Conservation (phyloP, 306 rosid species). For the Vachellia collinsii region DNA sequence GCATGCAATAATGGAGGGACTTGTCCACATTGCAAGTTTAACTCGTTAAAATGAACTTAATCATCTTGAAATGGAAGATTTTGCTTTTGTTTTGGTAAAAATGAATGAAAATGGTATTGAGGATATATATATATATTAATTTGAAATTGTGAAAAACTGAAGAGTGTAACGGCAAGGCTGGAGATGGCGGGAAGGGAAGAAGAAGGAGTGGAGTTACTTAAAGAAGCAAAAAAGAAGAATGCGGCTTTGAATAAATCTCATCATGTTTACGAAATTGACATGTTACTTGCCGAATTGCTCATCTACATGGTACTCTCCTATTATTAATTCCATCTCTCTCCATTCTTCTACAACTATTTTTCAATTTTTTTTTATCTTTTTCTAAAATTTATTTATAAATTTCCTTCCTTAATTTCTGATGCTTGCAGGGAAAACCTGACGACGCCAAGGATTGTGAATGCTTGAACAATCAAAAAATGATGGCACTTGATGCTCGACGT, state of each 20-base stretch:
- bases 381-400: neutral
- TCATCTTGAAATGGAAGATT: neutral
- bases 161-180: slow-evolving; percentile 45
- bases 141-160: neutral
- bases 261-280: slow-evolving; percentile 56
- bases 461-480: slow-evolving; percentile 34
- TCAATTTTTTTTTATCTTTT: neutral
- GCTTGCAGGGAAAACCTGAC: slow-evolving; percentile 41
- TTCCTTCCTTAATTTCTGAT: neutral
- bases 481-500: slow-evolving; percentile 58
- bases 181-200: slow-evolving; percentile 63
- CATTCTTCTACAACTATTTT: neutral
- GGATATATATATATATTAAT: neutral
- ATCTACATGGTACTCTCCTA: slow-evolving; percentile 47
- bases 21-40: neutral
- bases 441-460: slow-evolving; percentile 34
- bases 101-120: too few relatives aligned
- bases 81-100: neutral
- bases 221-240: slow-evolving; percentile 20
- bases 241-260: neutral
- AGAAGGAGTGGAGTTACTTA: slow-evolving; percentile 33
- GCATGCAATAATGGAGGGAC: neutral
- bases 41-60: too few relatives aligned
- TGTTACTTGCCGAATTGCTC: slow-evolving; percentile 58
- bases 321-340: neutral